Evolutionary conservation across 345 rosid genomes (phyloP).

Genomic region (Pistacia vera): DNA sequence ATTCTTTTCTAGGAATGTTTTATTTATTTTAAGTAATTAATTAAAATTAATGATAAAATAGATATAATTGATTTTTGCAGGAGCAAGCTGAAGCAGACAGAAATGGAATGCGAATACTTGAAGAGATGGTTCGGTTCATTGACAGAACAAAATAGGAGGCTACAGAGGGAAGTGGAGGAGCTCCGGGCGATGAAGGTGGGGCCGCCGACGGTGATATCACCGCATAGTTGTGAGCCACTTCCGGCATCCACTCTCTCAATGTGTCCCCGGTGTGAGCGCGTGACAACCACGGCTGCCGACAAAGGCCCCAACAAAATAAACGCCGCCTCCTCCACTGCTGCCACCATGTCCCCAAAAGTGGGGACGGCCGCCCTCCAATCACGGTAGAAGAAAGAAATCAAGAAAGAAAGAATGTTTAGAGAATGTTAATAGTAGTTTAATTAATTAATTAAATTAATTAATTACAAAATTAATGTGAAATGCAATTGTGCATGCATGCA

Average conservation of each 20-base stretch:
- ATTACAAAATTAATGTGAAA: constrained; percentile 1
- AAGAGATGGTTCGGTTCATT: constrained; percentile 93
- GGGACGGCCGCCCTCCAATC: constrained; percentile 39
- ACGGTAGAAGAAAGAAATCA: constrained; percentile 19
- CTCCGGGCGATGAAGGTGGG: constrained; percentile 81
- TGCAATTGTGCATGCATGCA: not conserved
- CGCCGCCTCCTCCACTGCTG: constrained; percentile 19
- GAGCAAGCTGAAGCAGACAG: constrained; percentile 97
- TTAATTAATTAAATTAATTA: not conserved
- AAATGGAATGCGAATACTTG: constrained; percentile 90
- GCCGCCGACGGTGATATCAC: constrained; percentile 57
- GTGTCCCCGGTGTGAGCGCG: constrained; percentile 96
- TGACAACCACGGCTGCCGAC: constrained; percentile 47
- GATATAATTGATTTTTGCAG: constrained; percentile 29
- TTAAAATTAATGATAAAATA: not conserved
- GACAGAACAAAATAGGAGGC: constrained; percentile 89
- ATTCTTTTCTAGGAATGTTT: no score
- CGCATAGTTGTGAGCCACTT: constrained; percentile 51
- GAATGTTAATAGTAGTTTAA: constrained; percentile 28
- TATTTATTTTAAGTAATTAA: not conserved
- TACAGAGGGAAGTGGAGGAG: constrained; percentile 91
- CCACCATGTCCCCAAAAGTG: constrained; percentile 36
- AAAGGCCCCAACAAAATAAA: constrained; percentile 28
- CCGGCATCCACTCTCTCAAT: constrained; percentile 76
- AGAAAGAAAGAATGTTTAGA: not conserved